Base-by-base conservation (phyloP, 2,329 filamentous ascomycete species). In the Penicillium brevicompactum region DNA sequence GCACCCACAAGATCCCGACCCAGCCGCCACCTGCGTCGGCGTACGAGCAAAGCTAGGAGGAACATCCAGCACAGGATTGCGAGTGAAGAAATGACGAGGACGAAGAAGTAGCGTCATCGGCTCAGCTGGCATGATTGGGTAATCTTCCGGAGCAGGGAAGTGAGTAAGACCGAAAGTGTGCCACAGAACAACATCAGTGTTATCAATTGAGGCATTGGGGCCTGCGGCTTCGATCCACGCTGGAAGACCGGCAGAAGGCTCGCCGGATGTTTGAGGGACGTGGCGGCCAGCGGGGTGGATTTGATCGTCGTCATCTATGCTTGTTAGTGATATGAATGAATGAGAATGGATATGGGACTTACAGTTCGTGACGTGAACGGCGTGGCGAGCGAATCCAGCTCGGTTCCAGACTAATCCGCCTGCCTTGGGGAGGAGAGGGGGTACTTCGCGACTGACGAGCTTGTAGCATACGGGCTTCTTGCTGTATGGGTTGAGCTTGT, bases 91-190 rank as follows among this genome's bases (percentile, higher is more conserved):
- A 77, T 95, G 88, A 41, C 91, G 79, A 3, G 91, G 91, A 31
- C 90, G 79, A 40, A 95, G 79, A 34, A 95, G 80, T 63, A 96
- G 78, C 1, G 86, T 90, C 83, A 96, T 92, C 0, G 90, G 89
- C 78, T 92, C 89, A 0, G 85, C 89, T 0, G 91, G 91, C 92
- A 96, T 96, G 64, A 96, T 82, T 30, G 92, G 92, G 78, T 91
- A 96, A 74, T 96, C 92, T 70, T 97, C 92, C 0, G 92, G 91
- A 0, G 89, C 80, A 0, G 92, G 92, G 79, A 96, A 93, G 71
- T 96, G 92, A 0, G 89, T 93, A 34, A 96, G 81, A 34, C 92
- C 92, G 67, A 96, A 97, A 0, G 91, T 96, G 76, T 96, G 92
- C 92, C 92, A 97, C 14, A 96, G 83, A 1, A 97, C 92, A 30